Base-by-base conservation (phyloP, 352 stramenopile genomes). In the Aphanomyces invadans region DNA sequence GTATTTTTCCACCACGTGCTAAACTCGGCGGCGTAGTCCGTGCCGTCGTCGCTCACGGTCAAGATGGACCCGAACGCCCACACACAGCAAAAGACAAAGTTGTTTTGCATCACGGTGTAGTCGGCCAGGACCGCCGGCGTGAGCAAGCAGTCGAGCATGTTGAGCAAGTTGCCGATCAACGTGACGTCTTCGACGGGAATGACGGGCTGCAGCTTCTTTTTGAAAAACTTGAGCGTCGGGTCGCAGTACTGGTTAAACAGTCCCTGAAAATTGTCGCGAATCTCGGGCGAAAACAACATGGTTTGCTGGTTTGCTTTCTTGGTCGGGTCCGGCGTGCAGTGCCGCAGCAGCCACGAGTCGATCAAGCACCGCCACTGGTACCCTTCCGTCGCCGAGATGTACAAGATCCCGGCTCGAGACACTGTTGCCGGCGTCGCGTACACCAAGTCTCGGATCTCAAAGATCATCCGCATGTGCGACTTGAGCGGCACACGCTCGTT, bases 401-500 rank as follows among this genome's bases (percentile, higher is more conserved):
- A 98, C 39, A 98, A 63, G 49, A 98, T 98, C 54, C 93, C 95
- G 25, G 95, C 95, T 17, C 95, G 90, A 21, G 86, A 97, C 9
- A 98, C 95, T 0, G 95, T 98, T 10, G 95, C 93, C 2, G 95
- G 95, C 23, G 95, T 98, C 19, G 95, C 95, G 65, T 97, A 97
- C 59, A 96, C 86, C 19, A 98, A 79, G 77, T 98, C 92, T 26
- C 92, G 83, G 69, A 98, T 98, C 75, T 98, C 95, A 70, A 98
- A 98, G 68, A 98, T 97, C 88, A 98, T 96, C 45, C 90, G 78
- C 94, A 98, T 98, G 74, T 98, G 88, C 21, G 88, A 78, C 71
- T 97, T 98, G 15, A 98, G 77, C 17, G 95, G 95, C 64, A 98
- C 98, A 63, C 95, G 88, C 74, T 98, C 95, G 70, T 98, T 98